Conservation (phyloP, 176 grass and related monocot genomes). For the Carex scoparia region DNA sequence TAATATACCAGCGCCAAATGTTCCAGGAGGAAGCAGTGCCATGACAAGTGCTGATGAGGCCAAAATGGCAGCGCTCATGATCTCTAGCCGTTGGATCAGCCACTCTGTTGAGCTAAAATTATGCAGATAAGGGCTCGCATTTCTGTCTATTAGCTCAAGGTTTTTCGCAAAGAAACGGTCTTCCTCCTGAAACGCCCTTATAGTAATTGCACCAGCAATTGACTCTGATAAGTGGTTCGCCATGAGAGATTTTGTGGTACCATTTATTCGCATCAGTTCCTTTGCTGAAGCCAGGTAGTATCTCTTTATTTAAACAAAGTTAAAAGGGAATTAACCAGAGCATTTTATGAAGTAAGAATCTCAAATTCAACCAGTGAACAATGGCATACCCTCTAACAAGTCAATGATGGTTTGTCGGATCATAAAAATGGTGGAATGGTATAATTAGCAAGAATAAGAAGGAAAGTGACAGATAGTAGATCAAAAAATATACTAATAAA, state of each 20-base stretch:
- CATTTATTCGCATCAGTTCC: conserved; percentile 96
- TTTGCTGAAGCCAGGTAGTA: conserved; percentile 85
- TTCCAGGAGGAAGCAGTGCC: conserved; percentile 70
- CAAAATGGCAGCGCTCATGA: conserved; percentile 63
- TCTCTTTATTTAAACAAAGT: conserved; percentile 42
- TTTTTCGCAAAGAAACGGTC: conserved; percentile 71
- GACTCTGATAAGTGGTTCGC: conserved; percentile 90
- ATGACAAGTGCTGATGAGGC: conserved; percentile 74
- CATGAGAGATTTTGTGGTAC: conserved; percentile 82
- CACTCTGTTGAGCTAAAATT: conserved; percentile 84
- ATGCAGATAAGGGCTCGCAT: conserved; percentile 71
- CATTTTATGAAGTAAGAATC: conserved; percentile 8
- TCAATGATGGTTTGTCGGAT: not conserved
- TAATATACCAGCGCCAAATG: conserved; percentile 64
- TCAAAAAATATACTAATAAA: not conserved
- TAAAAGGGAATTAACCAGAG: not conserved
- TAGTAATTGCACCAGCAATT: conserved; percentile 67
- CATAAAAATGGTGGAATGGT: conserved; percentile 15
- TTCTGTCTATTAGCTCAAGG: conserved; percentile 74
- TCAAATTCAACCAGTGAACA: not conserved
- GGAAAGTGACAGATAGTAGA: not conserved
- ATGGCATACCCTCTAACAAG: not conserved
- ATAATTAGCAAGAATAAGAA: not conserved
- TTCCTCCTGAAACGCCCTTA: conserved; percentile 81
- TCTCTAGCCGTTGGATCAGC: conserved; percentile 81